Base-by-base conservation (phyloP, 352 stramenopile species). In the Pythium volutum region DNA sequence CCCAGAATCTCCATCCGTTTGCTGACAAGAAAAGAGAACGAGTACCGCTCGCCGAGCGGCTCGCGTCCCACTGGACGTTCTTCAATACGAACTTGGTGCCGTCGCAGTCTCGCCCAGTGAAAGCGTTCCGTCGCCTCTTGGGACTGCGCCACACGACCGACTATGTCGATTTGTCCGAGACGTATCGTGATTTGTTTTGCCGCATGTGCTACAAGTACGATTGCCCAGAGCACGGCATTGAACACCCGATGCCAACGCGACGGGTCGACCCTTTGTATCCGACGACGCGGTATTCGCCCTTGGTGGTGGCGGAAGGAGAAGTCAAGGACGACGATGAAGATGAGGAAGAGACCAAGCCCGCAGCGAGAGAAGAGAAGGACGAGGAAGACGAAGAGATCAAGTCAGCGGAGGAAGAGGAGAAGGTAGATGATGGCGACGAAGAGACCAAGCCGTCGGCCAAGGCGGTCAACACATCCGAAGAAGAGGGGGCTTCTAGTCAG, bases 141-240 rank as follows among this genome's bases (percentile, higher is more conserved):
- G 81, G 81, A 22, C 45, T 90, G 23, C 76, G 76, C 18, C 67
- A 77, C 23, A 81, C 78, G 9, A 68, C 58, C 29, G 70, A 86
- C 31, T 98, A 96, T 54, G 66, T 66, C 8, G 72, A 89, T 49
- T 62, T 95, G 22, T 82, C 87, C 38, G 81, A 96, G 66, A 91
- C 83, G 3, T 97, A 95, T 67, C 80, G 87, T n/a, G 81, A 96
- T 43, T 69, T 98, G 23, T 97, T 97, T 56, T 98, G 93, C 66
- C 78, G 88, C 31, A 86, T 91, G 71, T 98, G 93, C 68, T 97
- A 97, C 68, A 86, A 81, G 45, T 98, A 97, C 66, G 90, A 97
- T 67, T 98, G 93, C 58, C 80, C 88, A 22, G 70, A 95, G 39
- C 93, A 98, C 68, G 90, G 90, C 0, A 95, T 91, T 55, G 71